Evolutionary conservation across 768 basidiomycete species (phyloP).

Genomic region (Macrolepiota fuliginosa): DNA sequence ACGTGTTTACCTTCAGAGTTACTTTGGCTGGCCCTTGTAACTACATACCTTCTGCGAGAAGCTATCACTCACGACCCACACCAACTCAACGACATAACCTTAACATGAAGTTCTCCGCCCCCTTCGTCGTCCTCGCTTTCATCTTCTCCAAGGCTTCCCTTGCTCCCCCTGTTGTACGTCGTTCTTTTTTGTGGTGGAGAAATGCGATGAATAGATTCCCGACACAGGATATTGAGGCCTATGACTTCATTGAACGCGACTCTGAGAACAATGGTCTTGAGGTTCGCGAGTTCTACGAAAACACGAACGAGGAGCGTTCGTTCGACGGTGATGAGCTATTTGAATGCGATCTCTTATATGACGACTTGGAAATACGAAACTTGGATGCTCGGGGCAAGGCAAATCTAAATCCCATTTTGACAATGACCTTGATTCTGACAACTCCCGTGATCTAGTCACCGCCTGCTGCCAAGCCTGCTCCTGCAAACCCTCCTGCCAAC

Average conservation of each 20-base stretch:
- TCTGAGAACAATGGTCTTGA: background rate
- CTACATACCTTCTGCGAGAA: background rate
- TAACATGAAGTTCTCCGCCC: slow-evolving; percentile 6
- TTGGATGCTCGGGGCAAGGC: background rate
- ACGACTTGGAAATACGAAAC: background rate
- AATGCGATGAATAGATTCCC: background rate
- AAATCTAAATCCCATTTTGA: background rate
- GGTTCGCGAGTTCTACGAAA: background rate
- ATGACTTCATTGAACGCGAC: background rate
- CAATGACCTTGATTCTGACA: too few relatives aligned
- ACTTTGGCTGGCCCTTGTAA: slow-evolving; percentile 8
- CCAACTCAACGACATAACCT: background rate
- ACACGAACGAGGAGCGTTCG: background rate
- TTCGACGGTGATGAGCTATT: background rate
- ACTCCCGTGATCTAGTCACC: too few relatives aligned
- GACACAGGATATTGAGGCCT: background rate
- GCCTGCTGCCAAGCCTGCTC: background rate
- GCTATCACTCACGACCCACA: background rate
- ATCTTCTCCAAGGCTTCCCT: background rate
- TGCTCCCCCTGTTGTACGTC: background rate
- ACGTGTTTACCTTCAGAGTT: background rate
- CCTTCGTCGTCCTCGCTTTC: slow-evolving; percentile 1
- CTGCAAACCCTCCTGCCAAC: background rate
- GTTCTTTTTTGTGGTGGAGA: background rate
- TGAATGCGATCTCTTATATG: background rate